phyloP scores from a whole-genome alignment of 805 yeast species.

The Teunomyces barrocoloradensis region DNA sequence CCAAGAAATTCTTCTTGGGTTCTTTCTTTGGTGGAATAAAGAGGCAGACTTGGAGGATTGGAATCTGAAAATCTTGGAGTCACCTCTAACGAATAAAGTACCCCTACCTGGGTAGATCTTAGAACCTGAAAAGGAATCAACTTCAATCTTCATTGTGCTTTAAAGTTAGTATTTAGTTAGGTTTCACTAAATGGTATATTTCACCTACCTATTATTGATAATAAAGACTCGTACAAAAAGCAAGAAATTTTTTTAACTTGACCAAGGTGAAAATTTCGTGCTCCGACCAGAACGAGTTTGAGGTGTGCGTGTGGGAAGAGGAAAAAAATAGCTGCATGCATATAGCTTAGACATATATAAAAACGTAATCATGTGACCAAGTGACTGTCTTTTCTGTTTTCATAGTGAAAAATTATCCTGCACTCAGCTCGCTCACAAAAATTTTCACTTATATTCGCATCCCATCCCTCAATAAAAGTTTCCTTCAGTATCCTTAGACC shows the following conservation, averaged over 20 bases:
- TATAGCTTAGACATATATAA: background rate
- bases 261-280: conserved; percentile 6
- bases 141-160: conserved; percentile 92
- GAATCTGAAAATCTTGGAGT: conserved; percentile 99
- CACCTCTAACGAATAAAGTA: conserved; percentile 98
- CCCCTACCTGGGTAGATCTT: conserved; percentile 99
- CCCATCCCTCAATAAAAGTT: conserved; percentile 4
- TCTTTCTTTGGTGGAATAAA: conserved; percentile 99
- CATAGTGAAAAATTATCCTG: background rate
- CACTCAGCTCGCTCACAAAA: background rate
- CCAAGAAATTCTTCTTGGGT: conserved; percentile 99
- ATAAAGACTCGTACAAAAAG: conserved; percentile 9
- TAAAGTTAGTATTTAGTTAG: conserved; percentile 30
- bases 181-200: conserved; percentile 1
- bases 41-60: conserved; percentile 96
- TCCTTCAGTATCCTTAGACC: conserved; percentile 51
- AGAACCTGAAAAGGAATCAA: conserved; percentile 98
- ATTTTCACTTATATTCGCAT: conserved; percentile 8
- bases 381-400: conserved; percentile 7
- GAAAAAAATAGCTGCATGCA: background rate
- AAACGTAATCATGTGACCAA: conserved; percentile 1
- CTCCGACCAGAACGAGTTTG: background rate
- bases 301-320: background rate
- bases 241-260: conserved; percentile 9
- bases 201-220: conserved; percentile 18